Percentiles rank a stretch among this genome's conserved stretches.
These are phyloP conservation scores for Tetrahymena thermophila DNA, from an alignment of 73 alveolate genomes.

Conservation along the genomic window DNA sequence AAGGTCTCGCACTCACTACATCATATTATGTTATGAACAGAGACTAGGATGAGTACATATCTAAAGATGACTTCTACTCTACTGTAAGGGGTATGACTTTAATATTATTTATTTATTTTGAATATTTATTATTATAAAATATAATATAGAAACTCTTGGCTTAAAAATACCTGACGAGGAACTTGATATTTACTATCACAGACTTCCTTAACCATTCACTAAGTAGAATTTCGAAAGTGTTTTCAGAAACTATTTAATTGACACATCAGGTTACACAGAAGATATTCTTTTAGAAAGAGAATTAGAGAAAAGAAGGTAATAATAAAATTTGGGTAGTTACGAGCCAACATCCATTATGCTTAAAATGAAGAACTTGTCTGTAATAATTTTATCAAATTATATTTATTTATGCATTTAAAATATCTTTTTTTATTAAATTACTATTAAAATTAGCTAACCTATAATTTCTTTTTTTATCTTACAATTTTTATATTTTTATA, in stretches of 20 bases:
- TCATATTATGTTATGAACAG: background rate
- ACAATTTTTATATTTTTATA: too few relatives aligned
- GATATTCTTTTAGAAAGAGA: background rate
- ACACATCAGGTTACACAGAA: background rate
- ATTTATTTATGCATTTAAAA: too few relatives aligned
- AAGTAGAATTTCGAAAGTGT: background rate
- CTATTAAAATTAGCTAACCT: too few relatives aligned
- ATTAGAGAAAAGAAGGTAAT: background rate
- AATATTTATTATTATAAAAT: background rate
- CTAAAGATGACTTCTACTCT: background rate
- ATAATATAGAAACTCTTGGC: background rate
- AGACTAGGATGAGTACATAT: background rate
- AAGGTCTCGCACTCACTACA: background rate
- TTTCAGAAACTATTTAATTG: background rate
- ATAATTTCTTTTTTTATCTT: too few relatives aligned
- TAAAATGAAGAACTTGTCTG: background rate
- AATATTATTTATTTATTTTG: background rate
- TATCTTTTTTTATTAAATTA: too few relatives aligned
- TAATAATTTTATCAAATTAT: too few relatives aligned
- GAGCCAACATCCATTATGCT: background rate
- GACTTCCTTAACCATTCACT: background rate
- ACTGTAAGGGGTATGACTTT: background rate
- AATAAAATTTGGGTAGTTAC: background rate
- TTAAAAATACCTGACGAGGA: background rate
- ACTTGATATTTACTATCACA: background rate